Conservation (phyloP, 108 stramenopile genomes). For the Pseudonitzschia multiseries region DNA sequence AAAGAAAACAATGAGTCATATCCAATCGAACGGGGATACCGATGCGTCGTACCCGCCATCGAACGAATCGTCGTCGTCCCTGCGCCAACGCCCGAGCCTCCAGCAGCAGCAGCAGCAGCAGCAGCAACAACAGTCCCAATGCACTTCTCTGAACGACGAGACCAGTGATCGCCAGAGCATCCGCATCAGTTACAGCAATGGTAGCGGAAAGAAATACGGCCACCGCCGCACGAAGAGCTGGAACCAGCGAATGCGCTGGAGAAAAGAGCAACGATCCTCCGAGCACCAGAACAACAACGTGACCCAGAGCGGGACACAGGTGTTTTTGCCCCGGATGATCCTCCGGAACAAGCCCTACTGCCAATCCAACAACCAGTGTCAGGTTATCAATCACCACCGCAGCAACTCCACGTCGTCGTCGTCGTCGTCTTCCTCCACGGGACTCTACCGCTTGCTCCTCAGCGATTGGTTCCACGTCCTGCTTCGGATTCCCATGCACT, state of each 20-base stretch:
- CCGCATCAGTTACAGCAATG: no score
- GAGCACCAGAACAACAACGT: constrained; percentile 10
- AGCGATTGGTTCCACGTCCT: constrained; percentile 86
- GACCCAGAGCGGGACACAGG: constrained; percentile 1
- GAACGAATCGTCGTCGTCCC: no score
- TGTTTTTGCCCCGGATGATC: constrained; percentile 57
- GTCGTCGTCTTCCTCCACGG: neutral
- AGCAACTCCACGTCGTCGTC: neutral
- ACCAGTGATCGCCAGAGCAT: no score
- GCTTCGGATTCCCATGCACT: constrained; percentile 47
- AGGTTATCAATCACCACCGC: constrained; percentile 37
- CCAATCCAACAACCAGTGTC: constrained; percentile 49
- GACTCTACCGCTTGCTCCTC: constrained; percentile 21
- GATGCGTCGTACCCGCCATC: no score
- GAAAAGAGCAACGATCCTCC: neutral
- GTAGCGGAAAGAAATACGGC: no score
- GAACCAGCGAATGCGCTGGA: neutral
- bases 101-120: no score
- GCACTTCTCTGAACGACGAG: no score
- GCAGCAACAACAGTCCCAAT: no score
- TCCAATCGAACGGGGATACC: no score
- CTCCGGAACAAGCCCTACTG: constrained; percentile 60
- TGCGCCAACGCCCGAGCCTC: no score
- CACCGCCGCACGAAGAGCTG: neutral
- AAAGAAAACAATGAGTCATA: no score